Conservation (phyloP, 495 filamentous ascomycete species). For the Haplographium delicatum region DNA sequence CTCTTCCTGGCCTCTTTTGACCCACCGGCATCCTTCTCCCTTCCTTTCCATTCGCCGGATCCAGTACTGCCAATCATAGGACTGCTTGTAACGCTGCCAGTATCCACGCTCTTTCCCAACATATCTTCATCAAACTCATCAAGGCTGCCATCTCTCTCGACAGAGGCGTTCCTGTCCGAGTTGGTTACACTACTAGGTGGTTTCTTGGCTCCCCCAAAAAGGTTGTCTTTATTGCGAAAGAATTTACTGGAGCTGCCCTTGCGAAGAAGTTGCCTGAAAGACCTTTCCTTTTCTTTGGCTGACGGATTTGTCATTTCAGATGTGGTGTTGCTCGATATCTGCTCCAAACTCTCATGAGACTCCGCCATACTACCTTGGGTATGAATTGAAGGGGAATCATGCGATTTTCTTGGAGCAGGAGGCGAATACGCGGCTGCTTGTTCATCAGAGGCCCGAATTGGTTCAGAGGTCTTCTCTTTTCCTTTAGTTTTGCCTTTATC, state of each 20-base stretch:
- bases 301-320: conserved; percentile 51
- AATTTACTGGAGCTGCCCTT: conserved; percentile 80
- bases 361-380: conserved; percentile 62
- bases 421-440: conserved; percentile 37
- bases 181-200: conserved; percentile 16
- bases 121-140: conserved; percentile 23
- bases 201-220: conserved; percentile 19
- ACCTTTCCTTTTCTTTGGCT: conserved; percentile 49
- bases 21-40: conserved; percentile 14
- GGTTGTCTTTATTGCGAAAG: conserved; percentile 55
- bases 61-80: conserved; percentile 23
- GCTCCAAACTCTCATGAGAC: conserved; percentile 63
- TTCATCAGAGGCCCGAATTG: not conserved
- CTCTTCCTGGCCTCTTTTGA: conserved; percentile 25
- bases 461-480: conserved; percentile 7
- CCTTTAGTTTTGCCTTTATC: conserved; percentile 17
- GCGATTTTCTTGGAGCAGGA: conserved; percentile 57
- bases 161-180: conserved; percentile 23
- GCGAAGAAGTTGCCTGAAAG: conserved; percentile 65
- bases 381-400: conserved; percentile 53
- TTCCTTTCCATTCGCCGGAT: conserved; percentile 18
- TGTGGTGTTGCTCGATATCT: conserved; percentile 58
- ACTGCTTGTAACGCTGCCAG: conserved; percentile 27
- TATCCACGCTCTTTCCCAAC: conserved; percentile 19
- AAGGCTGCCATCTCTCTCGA: conserved; percentile 22